Base-by-base conservation (phyloP, 108 stramenopile genomes). In the Ochromonas danica region DNA sequence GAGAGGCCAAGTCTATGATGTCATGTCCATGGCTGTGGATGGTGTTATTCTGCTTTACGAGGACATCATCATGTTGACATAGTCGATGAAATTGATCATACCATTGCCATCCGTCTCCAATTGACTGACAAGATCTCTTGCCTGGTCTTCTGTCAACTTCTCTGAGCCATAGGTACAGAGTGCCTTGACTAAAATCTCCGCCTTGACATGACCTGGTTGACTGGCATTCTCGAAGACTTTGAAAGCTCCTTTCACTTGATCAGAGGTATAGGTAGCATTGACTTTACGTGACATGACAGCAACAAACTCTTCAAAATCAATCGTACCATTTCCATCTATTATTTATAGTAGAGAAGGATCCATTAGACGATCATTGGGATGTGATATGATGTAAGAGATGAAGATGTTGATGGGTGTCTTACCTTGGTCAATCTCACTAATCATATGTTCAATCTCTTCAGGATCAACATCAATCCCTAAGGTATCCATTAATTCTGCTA, bases 381-480 rank as follows among this genome's bases (percentile, higher is more conserved):
- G n/a, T n/a, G n/a, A n/a, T n/a, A n/a, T n/a, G n/a, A n/a, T n/a
- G n/a, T n/a, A n/a, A n/a, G n/a, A n/a, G n/a, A n/a, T n/a, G n/a
- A n/a, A n/a, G n/a, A n/a, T n/a, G n/a, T n/a, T n/a, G n/a, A n/a
- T n/a, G n/a, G n/a, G n/a, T 33, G 17, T 28, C 33, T 80, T 81
- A 71, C 89, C 86, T 67, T 87, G 82, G 79, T 90, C 90, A 39
- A 90, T 89, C 71, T 90, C 90, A 10, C 81, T 63, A 33, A 90
- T 86, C 90, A 90, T 90, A 17, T 88, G 78, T 27, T 90, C 89
- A 2, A 90, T 86, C 42, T 90, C 90, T 40, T 90, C 89, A 0
- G 89, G 85, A 0, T 81, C 84, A 1, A 89, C 90, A 81, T 90
- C 88, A 36, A 90, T 90, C 27, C 90, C 89, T 0, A 90, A 77